Evolutionary conservation across 208 protist species (phyloP).

Genomic region (Trypanosoma avium): DNA sequence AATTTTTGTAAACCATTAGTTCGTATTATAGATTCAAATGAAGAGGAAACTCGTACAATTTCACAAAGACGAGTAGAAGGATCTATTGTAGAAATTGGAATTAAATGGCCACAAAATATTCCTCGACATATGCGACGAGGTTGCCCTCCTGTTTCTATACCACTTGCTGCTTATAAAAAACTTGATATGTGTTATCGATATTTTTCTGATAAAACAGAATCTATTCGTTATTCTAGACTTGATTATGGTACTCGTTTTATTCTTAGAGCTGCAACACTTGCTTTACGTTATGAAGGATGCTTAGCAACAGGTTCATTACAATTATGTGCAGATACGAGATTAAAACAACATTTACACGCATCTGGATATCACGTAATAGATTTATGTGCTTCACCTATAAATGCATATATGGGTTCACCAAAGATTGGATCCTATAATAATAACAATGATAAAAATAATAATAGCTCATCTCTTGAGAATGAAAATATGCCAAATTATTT

Average conservation of each 20-base stretch:
- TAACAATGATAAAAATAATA: background rate
- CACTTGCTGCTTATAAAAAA: constrained; percentile 65
- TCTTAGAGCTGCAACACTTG: constrained; percentile 63
- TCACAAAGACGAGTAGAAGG: constrained; percentile 59
- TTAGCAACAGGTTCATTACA: constrained; percentile 82
- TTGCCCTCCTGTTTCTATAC: constrained; percentile 65
- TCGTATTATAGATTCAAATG: constrained; percentile 38
- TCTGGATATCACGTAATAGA: constrained; percentile 83
- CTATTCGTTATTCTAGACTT: constrained; percentile 27
- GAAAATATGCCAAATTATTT: constrained; percentile 68
- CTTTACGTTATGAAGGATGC: constrained; percentile 75
- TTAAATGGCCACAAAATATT: constrained; percentile 46
- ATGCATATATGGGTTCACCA: constrained; percentile 81
- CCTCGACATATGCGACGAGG: constrained; percentile 12
- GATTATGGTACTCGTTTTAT: constrained; percentile 29
- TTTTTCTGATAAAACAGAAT: constrained; percentile 36
- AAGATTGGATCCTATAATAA: constrained; percentile 14
- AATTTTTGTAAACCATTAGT: constrained; percentile 21
- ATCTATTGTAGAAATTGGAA: constrained; percentile 51
- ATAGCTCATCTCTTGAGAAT: constrained; percentile 22
- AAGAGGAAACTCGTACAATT: constrained; percentile 43
- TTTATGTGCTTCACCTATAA: constrained; percentile 87
- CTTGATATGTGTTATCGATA: constrained; percentile 55
- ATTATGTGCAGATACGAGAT: constrained; percentile 78
- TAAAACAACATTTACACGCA: constrained; percentile 84